Conservation (phyloP, 2,329 filamentous ascomycete genomes). For the Cytospora chrysosperma region DNA sequence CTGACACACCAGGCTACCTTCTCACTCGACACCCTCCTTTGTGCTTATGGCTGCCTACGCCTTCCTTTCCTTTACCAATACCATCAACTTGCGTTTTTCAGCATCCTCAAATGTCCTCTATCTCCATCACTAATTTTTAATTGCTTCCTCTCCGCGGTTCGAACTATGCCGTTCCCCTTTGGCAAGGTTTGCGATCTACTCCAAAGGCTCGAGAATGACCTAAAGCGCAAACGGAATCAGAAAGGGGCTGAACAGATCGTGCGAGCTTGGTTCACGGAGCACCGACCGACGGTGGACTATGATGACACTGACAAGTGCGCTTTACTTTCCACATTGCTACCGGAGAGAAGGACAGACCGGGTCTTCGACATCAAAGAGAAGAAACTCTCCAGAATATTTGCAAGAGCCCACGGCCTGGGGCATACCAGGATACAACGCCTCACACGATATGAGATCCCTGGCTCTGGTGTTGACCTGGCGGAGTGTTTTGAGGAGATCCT, state of each 20-base stretch:
- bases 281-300: slow-evolving; percentile 58
- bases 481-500: slow-evolving; percentile 68
- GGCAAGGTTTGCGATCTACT: slow-evolving; percentile 72
- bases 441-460: slow-evolving; percentile 58
- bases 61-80: not conserved
- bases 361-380: slow-evolving; percentile 69
- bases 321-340: slow-evolving; percentile 73
- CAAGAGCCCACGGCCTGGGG: slow-evolving; percentile 64
- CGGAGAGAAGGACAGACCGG: slow-evolving; percentile 72
- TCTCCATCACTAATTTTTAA: not conserved
- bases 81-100: not conserved
- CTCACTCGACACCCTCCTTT: slow-evolving; percentile 4
- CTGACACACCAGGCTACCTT: not conserved
- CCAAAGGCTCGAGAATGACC: slow-evolving; percentile 58
- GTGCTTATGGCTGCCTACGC: slow-evolving; percentile 5
- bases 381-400: slow-evolving; percentile 65
- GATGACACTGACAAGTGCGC: slow-evolving; percentile 58
- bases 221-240: slow-evolving; percentile 34
- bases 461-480: slow-evolving; percentile 64
- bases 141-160: not conserved
- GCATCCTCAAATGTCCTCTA: not conserved
- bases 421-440: slow-evolving; percentile 61
- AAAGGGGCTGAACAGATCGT: slow-evolving; percentile 41
- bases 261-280: slow-evolving; percentile 65
- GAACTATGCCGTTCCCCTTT: slow-evolving; percentile 65